Evolutionary conservation across 768 basidiomycete species (phyloP), one percentile per base, ranked within the genome.

Genomic region (Trametes punicea): DNA sequence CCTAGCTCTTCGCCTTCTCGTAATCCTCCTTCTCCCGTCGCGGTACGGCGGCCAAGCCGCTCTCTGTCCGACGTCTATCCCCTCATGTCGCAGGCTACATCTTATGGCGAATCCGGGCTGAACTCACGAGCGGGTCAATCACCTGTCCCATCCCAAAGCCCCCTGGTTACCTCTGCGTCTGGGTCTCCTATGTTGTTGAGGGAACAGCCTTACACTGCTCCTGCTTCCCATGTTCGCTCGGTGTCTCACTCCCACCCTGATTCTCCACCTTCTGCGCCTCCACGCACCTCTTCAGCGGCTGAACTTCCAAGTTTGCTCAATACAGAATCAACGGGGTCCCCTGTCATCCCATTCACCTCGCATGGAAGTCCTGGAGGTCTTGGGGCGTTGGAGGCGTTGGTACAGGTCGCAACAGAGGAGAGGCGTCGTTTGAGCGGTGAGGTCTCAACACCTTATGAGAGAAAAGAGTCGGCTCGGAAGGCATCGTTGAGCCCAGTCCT

Each of bases 341-440:
- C 57, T 20, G 47, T 51, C 62, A n/a, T 58, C 33, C 51, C 30
- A 64, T 48, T 59, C 31, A 20, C 23, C 6, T 23, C 46, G 3
- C 57, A 49, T 33, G 58, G 48, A 40, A 51, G 51, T 21, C 41
- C 47, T 0, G 62, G 60, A 36, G 67, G 61, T 15, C 53, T 65
- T 20, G 64, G 71, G 3, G 79, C 79, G 21, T 70, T 88, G 46
- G 85, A 88, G 42, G 85, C 83, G 2, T 78, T 89, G 39, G 87
- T 85, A 10, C 84, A 87, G 69, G 86, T 80, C 20, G 87, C 87
- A 4, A 81, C 83, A 0, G 81, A 84, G 63, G 87, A 88, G 62
- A 78, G 81, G 41, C 75, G 79, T 30, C 71, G 84, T 26, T 74
- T 88, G 46, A 69, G 73, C 58, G 63, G 68, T 42, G 64, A 68